A percentile compares a stretch with the other conserved stretches of the same genome.
Evolutionary conservation across 1,139 yeast species (phyloP).

Genomic region (Suhomyces bokatorum): DNA sequence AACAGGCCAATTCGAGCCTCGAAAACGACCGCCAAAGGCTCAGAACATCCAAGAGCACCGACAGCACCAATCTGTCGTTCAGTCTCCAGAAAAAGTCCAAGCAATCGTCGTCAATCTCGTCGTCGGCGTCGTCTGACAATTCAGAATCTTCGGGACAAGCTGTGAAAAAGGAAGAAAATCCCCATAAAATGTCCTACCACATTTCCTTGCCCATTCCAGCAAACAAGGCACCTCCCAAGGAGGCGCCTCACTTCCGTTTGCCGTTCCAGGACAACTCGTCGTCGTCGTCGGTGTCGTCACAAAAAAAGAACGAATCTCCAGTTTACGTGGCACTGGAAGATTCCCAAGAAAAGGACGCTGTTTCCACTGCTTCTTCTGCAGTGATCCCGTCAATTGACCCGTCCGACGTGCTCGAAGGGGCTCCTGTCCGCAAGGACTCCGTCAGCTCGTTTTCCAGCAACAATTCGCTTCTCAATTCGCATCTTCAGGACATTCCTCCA

Average conservation of each 20-base stretch:
- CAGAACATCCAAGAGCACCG: constrained; percentile 10
- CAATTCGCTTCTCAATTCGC: constrained; percentile 33
- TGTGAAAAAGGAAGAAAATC: constrained; percentile 3
- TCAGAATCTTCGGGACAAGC: background rate
- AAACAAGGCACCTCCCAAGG: constrained; percentile 29
- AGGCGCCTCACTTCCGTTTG: constrained; percentile 55
- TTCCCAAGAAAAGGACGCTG: background rate
- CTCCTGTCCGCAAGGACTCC: constrained; percentile 29
- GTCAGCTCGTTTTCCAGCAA: constrained; percentile 30
- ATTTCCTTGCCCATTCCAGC: constrained; percentile 28
- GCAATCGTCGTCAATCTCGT: constrained; percentile 9
- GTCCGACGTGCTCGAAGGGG: background rate
- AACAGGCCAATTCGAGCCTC: constrained; percentile 19
- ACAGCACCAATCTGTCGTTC: constrained; percentile 10
- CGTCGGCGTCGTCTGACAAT: constrained; percentile 11
- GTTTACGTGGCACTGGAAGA: constrained; percentile 7
- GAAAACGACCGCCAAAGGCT: background rate
- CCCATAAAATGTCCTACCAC: constrained; percentile 15
- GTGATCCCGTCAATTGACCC: constrained; percentile 24
- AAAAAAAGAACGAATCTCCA: constrained; percentile 12
- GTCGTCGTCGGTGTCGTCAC: constrained; percentile 1
- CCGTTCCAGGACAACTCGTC: constrained; percentile 55
- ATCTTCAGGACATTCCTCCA: constrained; percentile 52
- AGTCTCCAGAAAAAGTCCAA: background rate
- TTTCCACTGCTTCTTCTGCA: constrained; percentile 16